Base-by-base conservation (phyloP, 106 monocot genomes). In the Cymbidium sinense region DNA sequence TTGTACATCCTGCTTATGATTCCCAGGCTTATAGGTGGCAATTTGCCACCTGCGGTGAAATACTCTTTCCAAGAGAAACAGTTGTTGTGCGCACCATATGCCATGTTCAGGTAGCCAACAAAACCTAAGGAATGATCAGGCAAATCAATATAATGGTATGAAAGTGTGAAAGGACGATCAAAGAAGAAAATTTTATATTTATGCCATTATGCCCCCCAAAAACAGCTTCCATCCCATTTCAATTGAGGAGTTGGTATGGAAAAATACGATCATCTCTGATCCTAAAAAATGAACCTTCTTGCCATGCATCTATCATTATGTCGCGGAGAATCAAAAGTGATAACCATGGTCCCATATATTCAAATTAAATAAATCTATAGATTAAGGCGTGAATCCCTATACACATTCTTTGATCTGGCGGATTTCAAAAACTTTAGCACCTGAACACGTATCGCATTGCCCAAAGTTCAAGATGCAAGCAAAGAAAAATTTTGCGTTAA, bases 21-120 rank as follows among this genome's bases (percentile, higher is more conserved):
- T 29, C 70, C 27, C 54, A 36, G 76, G 50, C 30, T 79, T 51
- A 3, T 34, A 34, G 70, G 70, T n/a, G 52, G 75, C 30, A 69
- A 58, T 55, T 67, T 29, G 15, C 54, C 23, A 39, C 7, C 70
- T 50, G 75, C 37, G 61, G 43, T 8, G 43, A 39, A 15, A 20
- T 62, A 76, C 34, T 54, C 55, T 69, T 86, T 41, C 55, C n/a
- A 41, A 73, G 30, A 58, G 31, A 64, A 77, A 43, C 19, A 64
- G 15, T 74, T 77, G 80, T 70, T 64, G 41, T 33, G 77, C 4
- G 43, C 36, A 52, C 74, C 28, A 50, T 37, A 77, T 67, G 83
- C 76, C 86, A 86, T 86, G 41, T 41, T 43, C 37, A 67, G 77
- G n/a, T 58, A n/a, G 54, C 65, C 30, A 39, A 70, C 6, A 43